phyloP scores from a whole-genome alignment of 345 rosid genomes.

The Rhodomyrtus tomentosa region DNA sequence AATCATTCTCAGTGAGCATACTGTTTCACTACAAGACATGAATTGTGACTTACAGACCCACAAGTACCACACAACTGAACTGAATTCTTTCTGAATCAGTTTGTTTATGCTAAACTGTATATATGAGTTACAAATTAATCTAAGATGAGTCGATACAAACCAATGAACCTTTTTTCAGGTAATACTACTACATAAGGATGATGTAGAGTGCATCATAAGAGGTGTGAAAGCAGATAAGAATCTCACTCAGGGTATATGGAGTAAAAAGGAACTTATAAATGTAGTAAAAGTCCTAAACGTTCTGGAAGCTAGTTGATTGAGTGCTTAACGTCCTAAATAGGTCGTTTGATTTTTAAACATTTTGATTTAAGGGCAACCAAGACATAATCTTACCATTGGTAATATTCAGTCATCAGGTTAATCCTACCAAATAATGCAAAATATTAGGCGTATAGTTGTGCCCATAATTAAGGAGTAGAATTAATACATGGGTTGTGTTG shows the following conservation, averaged over 20 bases:
- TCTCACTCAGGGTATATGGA: neutral
- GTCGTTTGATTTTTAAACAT: neutral
- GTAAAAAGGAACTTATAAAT: neutral
- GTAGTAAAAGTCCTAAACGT: neutral
- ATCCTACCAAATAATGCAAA: no score
- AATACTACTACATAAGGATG: neutral
- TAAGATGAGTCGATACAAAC: neutral
- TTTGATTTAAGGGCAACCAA: neutral
- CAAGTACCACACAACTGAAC: no score
- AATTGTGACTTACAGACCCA: no score
- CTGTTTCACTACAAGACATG: no score
- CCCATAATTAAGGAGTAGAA: neutral
- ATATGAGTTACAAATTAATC: neutral
- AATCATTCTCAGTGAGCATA: no score
- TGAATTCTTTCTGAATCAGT: neutral
- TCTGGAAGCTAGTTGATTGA: neutral
- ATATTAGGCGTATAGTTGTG: neutral
- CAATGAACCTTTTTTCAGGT: neutral
- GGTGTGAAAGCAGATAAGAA: neutral
- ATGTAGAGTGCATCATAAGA: neutral
- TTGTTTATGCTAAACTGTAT: neutral
- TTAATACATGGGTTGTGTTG: neutral
- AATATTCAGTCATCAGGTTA: neutral
- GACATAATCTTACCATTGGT: neutral
- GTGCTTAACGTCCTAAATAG: neutral